Evolutionary conservation across 495 filamentous ascomycete genomes (phyloP).

Genomic region (Aspergillus baeticus): DNA sequence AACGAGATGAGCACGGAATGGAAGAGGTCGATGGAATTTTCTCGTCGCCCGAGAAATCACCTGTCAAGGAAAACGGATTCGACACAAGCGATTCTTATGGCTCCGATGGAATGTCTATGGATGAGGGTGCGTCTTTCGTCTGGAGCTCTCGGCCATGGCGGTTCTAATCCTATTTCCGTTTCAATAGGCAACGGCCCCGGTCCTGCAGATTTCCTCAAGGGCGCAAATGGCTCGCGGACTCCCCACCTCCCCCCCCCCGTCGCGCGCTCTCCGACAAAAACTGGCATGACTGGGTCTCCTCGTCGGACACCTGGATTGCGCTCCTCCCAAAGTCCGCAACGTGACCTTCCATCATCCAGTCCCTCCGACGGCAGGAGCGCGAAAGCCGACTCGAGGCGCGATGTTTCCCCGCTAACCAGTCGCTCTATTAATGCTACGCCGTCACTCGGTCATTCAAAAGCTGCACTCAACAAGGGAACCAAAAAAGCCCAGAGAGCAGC

Average conservation of each 20-base stretch:
- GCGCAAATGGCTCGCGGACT: constrained; percentile 27
- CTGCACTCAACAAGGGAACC: constrained; percentile 41
- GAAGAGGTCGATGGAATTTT: constrained; percentile 83
- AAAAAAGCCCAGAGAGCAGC: constrained; percentile 21
- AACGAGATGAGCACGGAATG: constrained; percentile 88
- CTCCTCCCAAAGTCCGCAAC: constrained; percentile 39
- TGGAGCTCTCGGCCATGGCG: neutral
- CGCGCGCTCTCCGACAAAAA: constrained; percentile 47
- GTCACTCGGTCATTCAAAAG: constrained; percentile 36
- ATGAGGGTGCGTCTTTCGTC: constrained; percentile 37
- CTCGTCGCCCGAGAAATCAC: constrained; percentile 76
- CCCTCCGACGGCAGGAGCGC: constrained; percentile 35
- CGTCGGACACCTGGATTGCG: constrained; percentile 42
- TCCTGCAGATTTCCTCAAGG: constrained; percentile 42
- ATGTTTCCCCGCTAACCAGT: constrained; percentile 34
- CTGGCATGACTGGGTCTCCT: constrained; percentile 38
- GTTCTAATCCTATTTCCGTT: neutral
- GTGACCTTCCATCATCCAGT: constrained; percentile 35
- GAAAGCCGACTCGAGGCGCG: constrained; percentile 25
- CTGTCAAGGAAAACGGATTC: constrained; percentile 39
- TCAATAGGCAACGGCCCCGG: constrained; percentile 41
- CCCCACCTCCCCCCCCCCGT: constrained; percentile 35
- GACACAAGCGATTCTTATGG: constrained; percentile 31
- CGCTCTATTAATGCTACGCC: constrained; percentile 37
- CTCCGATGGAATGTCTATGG: constrained; percentile 49